phyloP scores from a whole-genome alignment of 2,329 filamentous ascomycete genomes.

The Lecanoromycetidae sp. region DNA sequence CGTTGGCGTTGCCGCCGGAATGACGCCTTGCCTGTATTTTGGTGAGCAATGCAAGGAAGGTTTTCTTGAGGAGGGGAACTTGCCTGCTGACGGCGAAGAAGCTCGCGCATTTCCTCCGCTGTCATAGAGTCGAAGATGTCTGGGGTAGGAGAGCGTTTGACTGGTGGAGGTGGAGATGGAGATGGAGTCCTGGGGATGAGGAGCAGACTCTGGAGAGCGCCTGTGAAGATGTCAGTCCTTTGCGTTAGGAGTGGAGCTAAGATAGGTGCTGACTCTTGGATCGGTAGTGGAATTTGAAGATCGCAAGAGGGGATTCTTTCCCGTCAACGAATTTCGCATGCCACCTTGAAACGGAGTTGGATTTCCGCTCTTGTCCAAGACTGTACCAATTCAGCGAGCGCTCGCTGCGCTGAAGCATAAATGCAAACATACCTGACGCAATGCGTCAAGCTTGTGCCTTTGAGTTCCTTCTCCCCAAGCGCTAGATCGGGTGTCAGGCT shows the following conservation, averaged over 20 bases:
- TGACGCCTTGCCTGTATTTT: background rate
- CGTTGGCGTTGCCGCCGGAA: background rate
- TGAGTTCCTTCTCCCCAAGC: background rate
- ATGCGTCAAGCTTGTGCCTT: background rate
- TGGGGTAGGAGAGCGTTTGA: conserved; percentile 16
- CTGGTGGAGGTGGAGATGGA: no score
- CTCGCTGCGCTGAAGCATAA: background rate
- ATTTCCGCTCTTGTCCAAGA: background rate
- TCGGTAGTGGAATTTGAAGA: conserved; percentile 24
- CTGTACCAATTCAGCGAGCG: background rate
- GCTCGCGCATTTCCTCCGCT: conserved; percentile 20
- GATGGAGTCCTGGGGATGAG: conserved; percentile 23
- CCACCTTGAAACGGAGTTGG: background rate
- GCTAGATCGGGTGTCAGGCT: background rate
- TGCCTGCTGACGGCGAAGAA: conserved; percentile 19
- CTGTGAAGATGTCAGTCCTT: conserved; percentile 7
- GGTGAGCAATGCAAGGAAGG: background rate
- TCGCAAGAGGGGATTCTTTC: conserved; percentile 18
- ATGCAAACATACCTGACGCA: background rate
- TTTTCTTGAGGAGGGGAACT: background rate
- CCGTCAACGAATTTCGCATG: conserved; percentile 7
- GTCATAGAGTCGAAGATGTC: conserved; percentile 20
- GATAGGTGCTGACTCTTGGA: conserved; percentile 15
- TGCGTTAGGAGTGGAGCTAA: background rate
- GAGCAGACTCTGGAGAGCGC: conserved; percentile 23